Percentiles rank a stretch among this genome's conserved stretches.
phyloP scores from a whole-genome alignment of 768 basidiomycete species.

The Naganishia kalamii region DNA sequence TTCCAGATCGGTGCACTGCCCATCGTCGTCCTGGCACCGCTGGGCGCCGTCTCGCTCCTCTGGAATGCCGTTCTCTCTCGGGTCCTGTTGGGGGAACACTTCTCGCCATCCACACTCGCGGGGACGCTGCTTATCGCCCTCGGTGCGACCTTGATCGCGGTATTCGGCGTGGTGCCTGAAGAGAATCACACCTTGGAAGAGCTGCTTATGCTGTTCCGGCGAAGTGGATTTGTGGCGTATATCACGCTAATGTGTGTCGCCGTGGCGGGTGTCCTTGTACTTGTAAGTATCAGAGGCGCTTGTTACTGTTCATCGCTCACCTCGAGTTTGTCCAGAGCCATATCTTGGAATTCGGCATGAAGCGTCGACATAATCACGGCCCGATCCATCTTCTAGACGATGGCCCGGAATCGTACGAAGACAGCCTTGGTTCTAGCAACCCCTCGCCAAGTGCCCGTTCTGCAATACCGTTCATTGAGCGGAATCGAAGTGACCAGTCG shows the following conservation, averaged over 20 bases:
- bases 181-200: constrained; percentile 78
- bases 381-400: not conserved
- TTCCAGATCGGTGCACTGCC: constrained; percentile 91
- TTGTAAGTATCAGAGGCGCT: constrained; percentile 49
- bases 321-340: constrained; percentile 57
- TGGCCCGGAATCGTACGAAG: not conserved
- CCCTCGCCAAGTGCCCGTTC: not conserved
- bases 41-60: constrained; percentile 79
- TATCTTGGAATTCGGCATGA: constrained; percentile 58
- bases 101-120: constrained; percentile 76
- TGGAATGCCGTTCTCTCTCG: constrained; percentile 92
- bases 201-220: constrained; percentile 65
- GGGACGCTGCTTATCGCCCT: constrained; percentile 81
- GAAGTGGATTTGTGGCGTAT: constrained; percentile 73
- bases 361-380: not conserved
- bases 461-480: not conserved
- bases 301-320: not conserved
- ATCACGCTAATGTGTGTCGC: constrained; percentile 64
- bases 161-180: constrained; percentile 88
- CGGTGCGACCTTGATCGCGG: constrained; percentile 79
- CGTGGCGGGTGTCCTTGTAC: constrained; percentile 57
- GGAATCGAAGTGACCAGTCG: not conserved
- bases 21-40: constrained; percentile 86
- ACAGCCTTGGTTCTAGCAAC: not conserved
- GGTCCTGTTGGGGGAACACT: constrained; percentile 73